Evolutionary conservation across 129 eudicot species (phyloP), one percentile per base, ranked within the genome.

Genomic region (Flaveria robusta): DNA sequence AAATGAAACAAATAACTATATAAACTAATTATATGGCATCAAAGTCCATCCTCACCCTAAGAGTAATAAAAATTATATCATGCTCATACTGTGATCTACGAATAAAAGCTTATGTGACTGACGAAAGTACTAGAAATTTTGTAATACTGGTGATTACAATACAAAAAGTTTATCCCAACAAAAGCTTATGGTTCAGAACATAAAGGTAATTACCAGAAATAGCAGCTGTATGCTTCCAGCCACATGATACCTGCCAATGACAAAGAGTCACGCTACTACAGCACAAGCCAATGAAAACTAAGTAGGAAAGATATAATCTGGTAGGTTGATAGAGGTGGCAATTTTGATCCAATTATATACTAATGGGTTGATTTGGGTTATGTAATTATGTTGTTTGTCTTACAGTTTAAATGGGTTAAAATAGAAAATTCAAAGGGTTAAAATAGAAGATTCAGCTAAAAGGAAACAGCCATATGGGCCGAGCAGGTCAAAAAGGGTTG

Each of bases 161-260:
- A 34, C 39, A 34, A 34, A 34, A 34, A 34, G 39, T 34, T 34
- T 5, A 34, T 34, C 0, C 7, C 39, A 34, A 34, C 39, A 74
- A 60, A 52, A 27, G 72, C 15, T 76, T 13, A 29, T 50, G 80
- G 52, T 64, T 63, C 63, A 63, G 49, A 67, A 10, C 59, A 72
- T 73, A 66, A 66, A 65, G 31, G 19, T 27, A 43, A 85, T 59
- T 80, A 91, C 99, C 99, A 85, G 93, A 86, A 72, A 94, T 85
- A 47, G 97, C 99, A 29, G 99, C 99, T 59, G 99, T 94, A 74
- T 94, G 99, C 96, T 94, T 94, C 99, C 99, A 94, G 72, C 99
- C 99, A 80, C 99, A 94, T 24, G 99, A 91, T 29, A 94, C 94
- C 99, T 94, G 89, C 14, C 56, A 22, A 73, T 74, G 52, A 64